Evolutionary conservation across 139 green algal species (phyloP).

Genomic region (Ettlia oleoabundans): DNA sequence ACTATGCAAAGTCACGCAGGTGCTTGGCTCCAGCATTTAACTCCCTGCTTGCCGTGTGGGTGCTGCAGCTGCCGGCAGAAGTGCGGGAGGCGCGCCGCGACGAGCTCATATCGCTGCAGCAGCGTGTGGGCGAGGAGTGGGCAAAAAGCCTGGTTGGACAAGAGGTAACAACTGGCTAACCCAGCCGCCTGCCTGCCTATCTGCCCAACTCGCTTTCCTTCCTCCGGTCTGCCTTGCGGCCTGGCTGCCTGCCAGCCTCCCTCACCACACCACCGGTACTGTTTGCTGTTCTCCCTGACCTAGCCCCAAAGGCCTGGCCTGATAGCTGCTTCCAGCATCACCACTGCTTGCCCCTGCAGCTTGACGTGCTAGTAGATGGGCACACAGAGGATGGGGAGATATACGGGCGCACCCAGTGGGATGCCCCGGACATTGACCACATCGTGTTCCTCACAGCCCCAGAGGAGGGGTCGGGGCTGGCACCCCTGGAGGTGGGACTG

Average conservation of each 20-base stretch:
- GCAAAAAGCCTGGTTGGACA: constrained; percentile 67
- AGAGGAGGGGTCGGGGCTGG: constrained; percentile 25
- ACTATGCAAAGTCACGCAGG: too few relatives aligned
- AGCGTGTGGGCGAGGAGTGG: constrained; percentile 72
- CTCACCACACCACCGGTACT: background rate
- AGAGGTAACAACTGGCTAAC: too few relatives aligned
- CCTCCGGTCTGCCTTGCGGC: too few relatives aligned
- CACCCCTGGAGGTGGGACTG: constrained; percentile 64
- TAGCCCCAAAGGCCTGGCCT: too few relatives aligned
- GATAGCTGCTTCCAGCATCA: background rate
- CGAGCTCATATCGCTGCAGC: constrained; percentile 80
- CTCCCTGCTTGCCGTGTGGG: background rate
- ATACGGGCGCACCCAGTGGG: constrained; percentile 71
- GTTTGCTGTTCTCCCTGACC: background rate
- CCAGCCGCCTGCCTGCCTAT: background rate
- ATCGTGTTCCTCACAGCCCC: constrained; percentile 76
- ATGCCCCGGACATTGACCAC: constrained; percentile 80
- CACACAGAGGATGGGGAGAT: constrained; percentile 79
- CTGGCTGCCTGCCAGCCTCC: background rate
- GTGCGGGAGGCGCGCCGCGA: constrained; percentile 72
- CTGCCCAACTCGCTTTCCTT: too few relatives aligned
- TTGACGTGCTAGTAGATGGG: constrained; percentile 78
- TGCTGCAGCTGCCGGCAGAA: constrained; percentile 48
- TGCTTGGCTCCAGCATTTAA: too few relatives aligned
- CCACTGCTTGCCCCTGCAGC: constrained; percentile 17